Percentiles rank a stretch among this genome's conserved stretches.
These are phyloP conservation scores for Glycine tomentella DNA, from an alignment of 306 rosid genomes.

Conservation along the genomic window DNA sequence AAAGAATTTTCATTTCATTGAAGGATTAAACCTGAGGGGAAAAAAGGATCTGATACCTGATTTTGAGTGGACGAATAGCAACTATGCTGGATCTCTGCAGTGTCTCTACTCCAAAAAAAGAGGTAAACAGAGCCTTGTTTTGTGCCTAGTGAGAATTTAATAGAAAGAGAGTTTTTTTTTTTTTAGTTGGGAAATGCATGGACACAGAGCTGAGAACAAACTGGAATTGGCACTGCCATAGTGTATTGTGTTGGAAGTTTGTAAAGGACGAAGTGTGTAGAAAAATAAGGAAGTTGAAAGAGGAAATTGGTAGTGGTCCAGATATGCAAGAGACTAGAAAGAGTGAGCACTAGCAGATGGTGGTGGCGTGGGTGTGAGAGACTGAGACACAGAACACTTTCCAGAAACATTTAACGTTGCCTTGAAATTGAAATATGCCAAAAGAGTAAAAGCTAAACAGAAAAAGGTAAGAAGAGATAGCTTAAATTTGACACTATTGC, in stretches of 20 bases:
- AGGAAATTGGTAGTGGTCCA: too few relatives aligned
- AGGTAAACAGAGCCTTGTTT: background rate
- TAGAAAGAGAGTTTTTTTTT: constrained; percentile 3
- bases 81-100: background rate
- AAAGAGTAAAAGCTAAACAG: background rate
- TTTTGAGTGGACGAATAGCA: background rate
- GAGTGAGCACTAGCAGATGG: too few relatives aligned
- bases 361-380: too few relatives aligned
- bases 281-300: background rate
- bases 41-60: constrained; percentile 4
- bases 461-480: background rate
- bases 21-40: background rate
- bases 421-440: constrained; percentile 7
- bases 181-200: constrained; percentile 11
- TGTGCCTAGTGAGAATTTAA: too few relatives aligned
- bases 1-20: constrained; percentile 12
- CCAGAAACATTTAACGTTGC: too few relatives aligned
- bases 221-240: background rate
- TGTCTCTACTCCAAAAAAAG: background rate
- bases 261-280: background rate
- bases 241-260: background rate
- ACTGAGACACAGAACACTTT: too few relatives aligned
- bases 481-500: background rate
- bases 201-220: background rate
- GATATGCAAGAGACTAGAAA: background rate